Percentiles rank a stretch among this genome's conserved stretches.
These are phyloP conservation scores for Vigna reflexopilosa DNA, from an alignment of 306 rosid species.

Conservation along the genomic window DNA sequence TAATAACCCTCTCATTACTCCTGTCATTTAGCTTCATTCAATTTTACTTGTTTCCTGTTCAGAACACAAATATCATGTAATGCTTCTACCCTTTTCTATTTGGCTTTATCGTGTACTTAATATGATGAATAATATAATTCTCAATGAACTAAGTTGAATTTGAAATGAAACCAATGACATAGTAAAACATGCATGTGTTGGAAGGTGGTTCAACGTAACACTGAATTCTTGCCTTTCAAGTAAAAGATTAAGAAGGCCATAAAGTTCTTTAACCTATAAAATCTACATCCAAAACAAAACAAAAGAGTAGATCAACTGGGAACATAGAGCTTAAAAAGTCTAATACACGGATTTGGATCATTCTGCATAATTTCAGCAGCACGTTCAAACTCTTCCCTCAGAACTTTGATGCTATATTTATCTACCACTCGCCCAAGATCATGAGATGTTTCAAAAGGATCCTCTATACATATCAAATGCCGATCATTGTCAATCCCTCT, in stretches of 20 bases:
- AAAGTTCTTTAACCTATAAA: conserved; percentile 49
- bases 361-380: conserved; percentile 84
- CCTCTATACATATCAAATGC: conserved; percentile 96
- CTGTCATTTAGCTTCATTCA: neutral
- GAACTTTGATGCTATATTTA: conserved; percentile 82
- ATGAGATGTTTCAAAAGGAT: conserved; percentile 92
- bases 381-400: conserved; percentile 95
- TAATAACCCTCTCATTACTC: conserved; percentile 50
- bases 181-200: too few relatives aligned
- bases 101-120: too few relatives aligned
- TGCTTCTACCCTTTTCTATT: too few relatives aligned
- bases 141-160: too few relatives aligned
- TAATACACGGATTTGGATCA: conserved; percentile 81
- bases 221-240: conserved; percentile 17
- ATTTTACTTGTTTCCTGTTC: too few relatives aligned
- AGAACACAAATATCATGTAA: too few relatives aligned
- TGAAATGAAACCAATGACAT: too few relatives aligned
- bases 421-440: conserved; percentile 97
- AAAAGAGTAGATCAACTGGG: conserved; percentile 47
- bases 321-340: conserved; percentile 81
- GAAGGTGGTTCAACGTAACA: conserved; percentile 14
- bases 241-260: conserved; percentile 36
- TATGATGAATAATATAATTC: too few relatives aligned
- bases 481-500: conserved; percentile 91
- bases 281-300: conserved; percentile 33